Evolutionary conservation across 1,139 yeast genomes (phyloP).

Genomic region (Suhomyces choctaworum): DNA sequence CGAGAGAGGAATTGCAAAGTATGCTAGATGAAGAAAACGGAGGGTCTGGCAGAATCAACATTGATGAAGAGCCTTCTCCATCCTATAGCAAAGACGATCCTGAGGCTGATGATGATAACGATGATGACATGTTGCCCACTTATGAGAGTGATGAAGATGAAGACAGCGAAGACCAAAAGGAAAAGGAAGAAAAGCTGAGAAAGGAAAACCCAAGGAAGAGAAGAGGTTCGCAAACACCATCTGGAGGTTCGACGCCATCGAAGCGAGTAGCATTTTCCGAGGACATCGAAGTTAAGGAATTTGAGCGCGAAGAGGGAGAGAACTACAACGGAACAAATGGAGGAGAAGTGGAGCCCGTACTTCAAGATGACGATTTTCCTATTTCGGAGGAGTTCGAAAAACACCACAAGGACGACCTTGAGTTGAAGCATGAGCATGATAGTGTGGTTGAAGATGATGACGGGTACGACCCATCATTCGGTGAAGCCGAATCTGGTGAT

Average conservation of each 20-base stretch:
- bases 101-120: slow-evolving; percentile 22
- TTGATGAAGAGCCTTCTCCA: slow-evolving; percentile 17
- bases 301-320: slow-evolving; percentile 37
- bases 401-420: slow-evolving; percentile 36
- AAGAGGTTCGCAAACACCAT: slow-evolving; percentile 22
- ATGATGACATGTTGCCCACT: slow-evolving; percentile 28
- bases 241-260: slow-evolving; percentile 32
- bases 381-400: slow-evolving; percentile 17
- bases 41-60: not conserved
- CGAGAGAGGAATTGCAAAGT: slow-evolving; percentile 47
- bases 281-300: slow-evolving; percentile 47
- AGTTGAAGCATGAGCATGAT: slow-evolving; percentile 30
- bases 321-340: slow-evolving; percentile 22
- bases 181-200: slow-evolving; percentile 2
- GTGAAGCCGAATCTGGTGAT: slow-evolving; percentile 10
- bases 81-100: slow-evolving; percentile 15
- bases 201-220: slow-evolving; percentile 15
- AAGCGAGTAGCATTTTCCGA: slow-evolving; percentile 50
- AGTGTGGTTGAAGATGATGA: slow-evolving; percentile 18
- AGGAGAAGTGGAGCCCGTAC: slow-evolving; percentile 14
- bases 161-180: slow-evolving; percentile 7
- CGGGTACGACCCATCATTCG: slow-evolving; percentile 22
- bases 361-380: slow-evolving; percentile 9
- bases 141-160: slow-evolving; percentile 32
- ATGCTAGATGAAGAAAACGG: slow-evolving; percentile 35